Evolutionary conservation across 23 red algal species (phyloP).

Genomic region (Gracilaria caudata): DNA sequence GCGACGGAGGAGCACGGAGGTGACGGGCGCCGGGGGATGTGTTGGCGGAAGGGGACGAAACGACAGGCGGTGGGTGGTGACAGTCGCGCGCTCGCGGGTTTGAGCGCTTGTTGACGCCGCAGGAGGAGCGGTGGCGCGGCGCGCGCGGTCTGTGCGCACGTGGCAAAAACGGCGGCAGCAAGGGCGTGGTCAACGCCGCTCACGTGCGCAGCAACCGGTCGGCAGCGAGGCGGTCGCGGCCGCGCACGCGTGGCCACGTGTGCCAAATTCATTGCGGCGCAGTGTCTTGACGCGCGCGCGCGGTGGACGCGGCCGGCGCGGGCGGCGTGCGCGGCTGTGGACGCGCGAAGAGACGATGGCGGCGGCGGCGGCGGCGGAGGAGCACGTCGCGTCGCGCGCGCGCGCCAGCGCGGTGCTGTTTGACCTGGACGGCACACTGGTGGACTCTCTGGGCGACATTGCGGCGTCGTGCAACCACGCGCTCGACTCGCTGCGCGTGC

Average conservation of each 20-base stretch:
- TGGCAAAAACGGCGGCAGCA: constrained; percentile 26
- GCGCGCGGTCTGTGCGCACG: not conserved
- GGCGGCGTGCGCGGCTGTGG: no score
- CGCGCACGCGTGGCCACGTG: not conserved
- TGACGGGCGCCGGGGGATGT: no score
- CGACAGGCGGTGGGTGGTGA: not conserved
- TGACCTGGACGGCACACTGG: constrained; percentile 73
- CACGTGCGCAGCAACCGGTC: not conserved
- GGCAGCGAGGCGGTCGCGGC: not conserved
- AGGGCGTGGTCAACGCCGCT: not conserved
- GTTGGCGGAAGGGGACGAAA: not conserved
- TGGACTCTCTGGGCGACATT: constrained; percentile 63
- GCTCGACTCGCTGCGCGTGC: constrained; percentile 15
- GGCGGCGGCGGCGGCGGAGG: not conserved
- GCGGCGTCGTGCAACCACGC: constrained; percentile 42
- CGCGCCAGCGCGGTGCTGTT: constrained; percentile 34
- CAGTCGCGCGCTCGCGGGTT: not conserved
- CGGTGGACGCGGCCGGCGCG: not conserved
- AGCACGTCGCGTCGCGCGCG: not conserved
- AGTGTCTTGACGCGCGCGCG: not conserved
- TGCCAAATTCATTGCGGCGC: constrained; percentile 21
- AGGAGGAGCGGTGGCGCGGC: not conserved
- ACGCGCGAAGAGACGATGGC: not conserved
- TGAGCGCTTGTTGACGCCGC: constrained; percentile 2
- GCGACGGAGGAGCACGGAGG: no score